A percentile compares a stretch with the other conserved stretches of the same genome.
phyloP scores from a whole-genome alignment of 2,329 filamentous ascomycete species.

The Fragosphaeria purpurea region DNA sequence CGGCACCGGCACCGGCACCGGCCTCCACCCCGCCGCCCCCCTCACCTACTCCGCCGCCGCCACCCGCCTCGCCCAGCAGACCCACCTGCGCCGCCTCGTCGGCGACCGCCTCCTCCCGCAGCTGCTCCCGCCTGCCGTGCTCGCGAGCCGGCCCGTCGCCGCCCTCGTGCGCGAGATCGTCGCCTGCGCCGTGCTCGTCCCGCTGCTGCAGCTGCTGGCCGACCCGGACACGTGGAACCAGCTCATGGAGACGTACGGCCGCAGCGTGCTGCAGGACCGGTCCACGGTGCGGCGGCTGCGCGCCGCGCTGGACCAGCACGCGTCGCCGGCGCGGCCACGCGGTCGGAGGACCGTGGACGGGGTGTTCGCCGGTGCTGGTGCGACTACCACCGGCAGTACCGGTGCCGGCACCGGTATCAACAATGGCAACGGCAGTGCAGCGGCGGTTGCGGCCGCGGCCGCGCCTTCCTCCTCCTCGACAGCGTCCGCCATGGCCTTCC shows the following conservation, averaged over 20 bases:
- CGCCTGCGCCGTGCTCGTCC: constrained; percentile 81
- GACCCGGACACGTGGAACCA: constrained; percentile 98
- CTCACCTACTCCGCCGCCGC: constrained; percentile 62
- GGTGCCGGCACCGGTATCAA: constrained; percentile 25
- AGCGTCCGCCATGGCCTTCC: constrained; percentile 42
- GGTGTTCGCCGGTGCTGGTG: no score
- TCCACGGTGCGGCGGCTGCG: constrained; percentile 89
- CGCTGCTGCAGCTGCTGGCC: constrained; percentile 66
- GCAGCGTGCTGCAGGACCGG: constrained; percentile 82
- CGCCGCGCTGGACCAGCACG: constrained; percentile 87
- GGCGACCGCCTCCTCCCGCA: constrained; percentile 57
- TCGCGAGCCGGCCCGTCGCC: constrained; percentile 70
- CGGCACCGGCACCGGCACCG: constrained; percentile 38
- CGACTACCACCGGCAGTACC: no score
- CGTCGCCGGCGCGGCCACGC: constrained; percentile 38
- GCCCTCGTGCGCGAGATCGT: constrained; percentile 81
- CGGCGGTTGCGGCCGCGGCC: background rate
- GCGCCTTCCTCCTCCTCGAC: background rate
- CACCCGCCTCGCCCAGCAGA: constrained; percentile 74
- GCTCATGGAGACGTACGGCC: constrained; percentile 79
- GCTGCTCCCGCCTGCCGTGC: constrained; percentile 62
- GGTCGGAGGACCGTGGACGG: no score
- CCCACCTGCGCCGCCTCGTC: constrained; percentile 71
- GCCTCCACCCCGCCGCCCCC: constrained; percentile 76
- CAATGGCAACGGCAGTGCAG: background rate